Evolutionary conservation across 495 filamentous ascomycete species (phyloP).

Genomic region (Lasiosphaeria miniovina): DNA sequence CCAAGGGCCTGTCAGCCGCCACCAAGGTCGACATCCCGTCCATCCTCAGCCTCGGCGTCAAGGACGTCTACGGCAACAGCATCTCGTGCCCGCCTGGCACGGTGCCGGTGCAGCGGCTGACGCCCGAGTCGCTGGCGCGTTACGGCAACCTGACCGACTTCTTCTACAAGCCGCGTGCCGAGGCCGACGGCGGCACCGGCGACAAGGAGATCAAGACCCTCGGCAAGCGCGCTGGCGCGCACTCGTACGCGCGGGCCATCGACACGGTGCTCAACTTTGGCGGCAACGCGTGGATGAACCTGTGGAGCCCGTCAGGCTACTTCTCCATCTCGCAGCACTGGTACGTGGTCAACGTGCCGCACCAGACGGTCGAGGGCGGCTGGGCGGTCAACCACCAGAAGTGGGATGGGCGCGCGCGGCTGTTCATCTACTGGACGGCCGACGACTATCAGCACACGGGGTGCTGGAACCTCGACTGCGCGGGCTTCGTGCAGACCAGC

Average conservation of each 20-base stretch:
- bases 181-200: not conserved
- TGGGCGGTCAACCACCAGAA: not conserved
- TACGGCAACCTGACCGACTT: not conserved
- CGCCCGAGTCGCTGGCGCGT: not conserved
- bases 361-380: slow-evolving; percentile 1
- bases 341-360: not conserved
- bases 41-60: not conserved
- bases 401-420: not conserved
- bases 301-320: not conserved
- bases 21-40: not conserved
- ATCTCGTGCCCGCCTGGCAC: not conserved
- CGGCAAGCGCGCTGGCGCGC: not conserved
- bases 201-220: not conserved
- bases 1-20: not conserved
- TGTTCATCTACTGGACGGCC: not conserved
- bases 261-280: not conserved
- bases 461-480: not conserved
- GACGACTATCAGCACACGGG: not conserved
- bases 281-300: not conserved
- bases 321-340: slow-evolving; percentile 1
- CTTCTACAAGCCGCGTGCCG: not conserved
- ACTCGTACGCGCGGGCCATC: not conserved
- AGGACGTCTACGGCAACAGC: not conserved
- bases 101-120: not conserved
- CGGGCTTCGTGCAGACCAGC: not conserved